Evolutionary conservation across 1,284 basidiomycete genomes (phyloP).

Genomic region (Phellinidium pouzarii): DNA sequence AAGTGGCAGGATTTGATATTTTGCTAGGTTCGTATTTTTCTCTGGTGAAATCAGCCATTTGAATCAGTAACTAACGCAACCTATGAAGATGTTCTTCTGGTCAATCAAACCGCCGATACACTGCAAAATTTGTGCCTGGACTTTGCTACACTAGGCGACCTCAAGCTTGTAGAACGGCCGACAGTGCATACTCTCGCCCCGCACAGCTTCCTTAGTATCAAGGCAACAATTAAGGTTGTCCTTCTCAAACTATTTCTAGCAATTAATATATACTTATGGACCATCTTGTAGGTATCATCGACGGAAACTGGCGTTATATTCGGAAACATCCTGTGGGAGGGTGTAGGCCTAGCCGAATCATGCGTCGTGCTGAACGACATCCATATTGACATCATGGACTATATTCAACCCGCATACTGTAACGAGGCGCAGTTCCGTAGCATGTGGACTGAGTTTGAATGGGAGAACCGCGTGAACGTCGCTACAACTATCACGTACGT

Average conservation of each 20-base stretch:
- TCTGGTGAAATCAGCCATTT: conserved; percentile 3
- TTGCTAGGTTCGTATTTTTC: conserved; percentile 59
- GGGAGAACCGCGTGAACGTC: conserved; percentile 97
- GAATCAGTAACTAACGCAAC: neutral
- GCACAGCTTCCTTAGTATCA: conserved; percentile 97
- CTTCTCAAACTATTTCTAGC: neutral
- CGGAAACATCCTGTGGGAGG: conserved; percentile 96
- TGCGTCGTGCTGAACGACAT: conserved; percentile 96
- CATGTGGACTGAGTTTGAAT: conserved; percentile 99
- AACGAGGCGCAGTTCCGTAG: conserved; percentile 94
- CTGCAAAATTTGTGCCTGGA: conserved; percentile 96
- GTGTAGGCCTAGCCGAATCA: conserved; percentile 78
- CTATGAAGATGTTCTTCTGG: conserved; percentile 76
- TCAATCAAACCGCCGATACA: conserved; percentile 94
- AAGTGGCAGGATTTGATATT: conserved; percentile 98
- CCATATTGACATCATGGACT: conserved; percentile 99
- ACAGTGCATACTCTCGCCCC: conserved; percentile 90
- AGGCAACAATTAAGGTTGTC: conserved; percentile 91
- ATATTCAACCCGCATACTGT: conserved; percentile 96
- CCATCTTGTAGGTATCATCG: conserved; percentile 58
- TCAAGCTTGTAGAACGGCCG: conserved; percentile 96
- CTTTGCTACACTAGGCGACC: conserved; percentile 94
- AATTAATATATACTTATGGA: neutral
- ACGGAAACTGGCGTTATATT: conserved; percentile 99
- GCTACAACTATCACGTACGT: conserved; percentile 73